phyloP scores from a whole-genome alignment of 1,139 yeast genomes.

The Meyerozyma athensensis region DNA sequence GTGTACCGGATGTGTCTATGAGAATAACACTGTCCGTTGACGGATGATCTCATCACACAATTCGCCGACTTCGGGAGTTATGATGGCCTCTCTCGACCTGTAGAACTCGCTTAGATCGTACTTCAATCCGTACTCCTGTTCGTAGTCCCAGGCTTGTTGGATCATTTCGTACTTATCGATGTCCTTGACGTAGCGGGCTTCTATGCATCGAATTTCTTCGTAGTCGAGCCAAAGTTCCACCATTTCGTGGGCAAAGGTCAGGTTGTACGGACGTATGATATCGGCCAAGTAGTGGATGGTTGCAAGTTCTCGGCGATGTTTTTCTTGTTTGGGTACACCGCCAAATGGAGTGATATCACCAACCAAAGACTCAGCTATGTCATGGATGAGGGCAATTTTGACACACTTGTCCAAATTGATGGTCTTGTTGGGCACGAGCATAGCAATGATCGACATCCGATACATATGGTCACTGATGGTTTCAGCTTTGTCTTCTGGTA shows the following conservation, averaged over 20 bases:
- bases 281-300: slow-evolving; percentile 67
- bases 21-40: slow-evolving; percentile 44
- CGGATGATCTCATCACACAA: slow-evolving; percentile 66
- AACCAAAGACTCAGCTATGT: slow-evolving; percentile 88
- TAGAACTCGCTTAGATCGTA: slow-evolving; percentile 68
- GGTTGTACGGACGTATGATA: slow-evolving; percentile 61
- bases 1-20: background rate
- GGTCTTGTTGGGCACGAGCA: slow-evolving; percentile 52
- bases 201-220: slow-evolving; percentile 75
- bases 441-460: slow-evolving; percentile 82
- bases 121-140: slow-evolving; percentile 53
- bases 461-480: slow-evolving; percentile 96
- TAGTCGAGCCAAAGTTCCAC: slow-evolving; percentile 82
- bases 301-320: slow-evolving; percentile 74
- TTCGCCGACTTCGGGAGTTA: slow-evolving; percentile 64
- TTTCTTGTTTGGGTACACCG: slow-evolving; percentile 58
- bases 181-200: slow-evolving; percentile 89
- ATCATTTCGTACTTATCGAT: slow-evolving; percentile 92
- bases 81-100: slow-evolving; percentile 56
- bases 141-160: slow-evolving; percentile 88
- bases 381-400: slow-evolving; percentile 86
- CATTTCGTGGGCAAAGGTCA: slow-evolving; percentile 59
- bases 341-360: slow-evolving; percentile 94
- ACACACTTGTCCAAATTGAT: slow-evolving; percentile 55
- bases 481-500: slow-evolving; percentile 51